Conservation (phyloP, 148 eudicot species). For the Amaranthus cruentus region DNA sequence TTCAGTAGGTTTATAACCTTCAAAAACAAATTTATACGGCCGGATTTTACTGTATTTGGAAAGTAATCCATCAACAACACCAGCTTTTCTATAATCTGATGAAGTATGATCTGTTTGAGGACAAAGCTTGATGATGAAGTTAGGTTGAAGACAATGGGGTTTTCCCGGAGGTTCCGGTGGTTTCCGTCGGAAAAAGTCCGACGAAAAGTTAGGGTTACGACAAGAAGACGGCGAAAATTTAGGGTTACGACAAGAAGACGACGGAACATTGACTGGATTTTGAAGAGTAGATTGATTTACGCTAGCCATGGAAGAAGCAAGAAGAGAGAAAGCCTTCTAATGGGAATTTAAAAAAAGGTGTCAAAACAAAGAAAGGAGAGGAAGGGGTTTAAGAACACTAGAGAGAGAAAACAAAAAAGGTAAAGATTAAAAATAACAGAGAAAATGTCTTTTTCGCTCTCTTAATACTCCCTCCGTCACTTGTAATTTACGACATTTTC, state of each 20-base stretch:
- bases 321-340: conserved; percentile 10
- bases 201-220: not conserved
- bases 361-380: not conserved
- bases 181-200: not conserved
- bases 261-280: not conserved
- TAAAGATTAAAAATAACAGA: too few species aligned
- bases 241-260: conserved; percentile 1
- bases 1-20: not conserved
- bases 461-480: too few species aligned
- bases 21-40: conserved; percentile 18
- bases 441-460: too few species aligned
- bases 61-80: conserved; percentile 28
- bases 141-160: conserved; percentile 15
- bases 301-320: not conserved
- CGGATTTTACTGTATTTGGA: conserved; percentile 15
- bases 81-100: not conserved
- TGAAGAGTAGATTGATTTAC: not conserved
- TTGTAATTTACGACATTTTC: too few species aligned
- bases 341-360: not conserved
- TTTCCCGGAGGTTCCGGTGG: conserved; percentile 28
- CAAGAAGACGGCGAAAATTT: not conserved
- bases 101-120: not conserved
- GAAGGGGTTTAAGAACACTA: not conserved
- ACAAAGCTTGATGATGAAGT: conserved; percentile 24
- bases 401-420: too few species aligned